Evolutionary conservation across 1,284 basidiomycete species (phyloP), one percentile per base, ranked within the genome.

Genomic region (Gomphus bonarii): DNA sequence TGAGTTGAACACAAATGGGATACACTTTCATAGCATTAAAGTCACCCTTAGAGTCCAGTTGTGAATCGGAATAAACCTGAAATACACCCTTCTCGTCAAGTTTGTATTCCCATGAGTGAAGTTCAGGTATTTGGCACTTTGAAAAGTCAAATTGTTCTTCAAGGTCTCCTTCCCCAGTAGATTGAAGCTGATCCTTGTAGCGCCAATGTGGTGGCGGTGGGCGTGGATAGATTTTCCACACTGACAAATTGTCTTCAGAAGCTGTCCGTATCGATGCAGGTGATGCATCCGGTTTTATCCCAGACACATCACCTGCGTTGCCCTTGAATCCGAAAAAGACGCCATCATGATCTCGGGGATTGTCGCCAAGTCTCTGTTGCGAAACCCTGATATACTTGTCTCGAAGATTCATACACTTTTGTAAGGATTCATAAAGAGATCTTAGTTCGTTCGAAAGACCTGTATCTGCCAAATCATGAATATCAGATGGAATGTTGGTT

Each of bases 171-270:
- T 63, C 61, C 3, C 64, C 64, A 3, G 76, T 74, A 1, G 73
- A 65, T 51, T 73, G 79, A 3, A 64, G 64, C 16, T 79, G 72
- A 1, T 73, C 71, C 1, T 75, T 73, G n/a, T 87, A 92, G 65
- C 91, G 88, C 94, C 94, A 97, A 65, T 93, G 92, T 0, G 93
- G 94, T 1, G 91, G 88, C 0, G 94, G 94, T 6, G 94, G 93
- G 3, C 77, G 79, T 0, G 95, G 94, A 63, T 95, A 95, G 62
- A 97, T 88, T 57, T 80, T 80, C 95, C 95, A 97, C 6, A 80
- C 72, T 43, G 65, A 58, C 75, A 71, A 20, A 11, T 69, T 68
- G n/a, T 65, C 57, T 22, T 71, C 62, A 1, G 66, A 53, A 11
- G 63, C 71, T 67, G 6, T 62, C 3, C 61, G 54, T 11, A 54